Conservation (phyloP, 441 rosid genomes). For the Daphne laureola region DNA sequence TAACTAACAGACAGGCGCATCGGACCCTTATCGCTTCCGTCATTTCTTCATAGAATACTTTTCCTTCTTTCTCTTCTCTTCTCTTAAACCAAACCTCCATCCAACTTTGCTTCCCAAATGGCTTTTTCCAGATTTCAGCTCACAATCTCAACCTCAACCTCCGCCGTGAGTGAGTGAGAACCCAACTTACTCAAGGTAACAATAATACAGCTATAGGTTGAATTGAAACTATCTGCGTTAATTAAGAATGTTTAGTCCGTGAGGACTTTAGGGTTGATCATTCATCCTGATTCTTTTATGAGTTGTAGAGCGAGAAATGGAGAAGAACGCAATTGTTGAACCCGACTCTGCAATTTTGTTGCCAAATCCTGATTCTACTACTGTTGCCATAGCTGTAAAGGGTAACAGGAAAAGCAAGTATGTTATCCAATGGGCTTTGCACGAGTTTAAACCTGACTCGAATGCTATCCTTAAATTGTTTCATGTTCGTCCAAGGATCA, state of each 20-base stretch:
- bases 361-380: conserved; percentile 26
- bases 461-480: conserved; percentile 47
- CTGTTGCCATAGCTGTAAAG: conserved; percentile 57
- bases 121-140: too few relatives aligned
- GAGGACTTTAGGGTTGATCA: neutral
- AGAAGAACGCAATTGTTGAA: conserved; percentile 27
- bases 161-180: too few relatives aligned
- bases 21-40: too few relatives aligned
- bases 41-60: too few relatives aligned
- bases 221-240: too few relatives aligned
- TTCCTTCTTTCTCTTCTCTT: too few relatives aligned
- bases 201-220: too few relatives aligned
- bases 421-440: conserved; percentile 65
- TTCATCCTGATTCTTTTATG: neutral
- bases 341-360: conserved; percentile 15
- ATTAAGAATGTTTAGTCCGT: neutral
- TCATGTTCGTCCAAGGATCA: conserved; percentile 56
- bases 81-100: too few relatives aligned
- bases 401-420: conserved; percentile 56
- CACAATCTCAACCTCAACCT: too few relatives aligned
- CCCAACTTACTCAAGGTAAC: too few relatives aligned
- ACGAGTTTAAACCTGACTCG: conserved; percentile 52
- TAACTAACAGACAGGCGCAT: too few relatives aligned
- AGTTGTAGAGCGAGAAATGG: conserved; percentile 27
- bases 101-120: too few relatives aligned